phyloP scores from a whole-genome alignment of 305 asterid genomes.

The Stenogyne calaminthoides region DNA sequence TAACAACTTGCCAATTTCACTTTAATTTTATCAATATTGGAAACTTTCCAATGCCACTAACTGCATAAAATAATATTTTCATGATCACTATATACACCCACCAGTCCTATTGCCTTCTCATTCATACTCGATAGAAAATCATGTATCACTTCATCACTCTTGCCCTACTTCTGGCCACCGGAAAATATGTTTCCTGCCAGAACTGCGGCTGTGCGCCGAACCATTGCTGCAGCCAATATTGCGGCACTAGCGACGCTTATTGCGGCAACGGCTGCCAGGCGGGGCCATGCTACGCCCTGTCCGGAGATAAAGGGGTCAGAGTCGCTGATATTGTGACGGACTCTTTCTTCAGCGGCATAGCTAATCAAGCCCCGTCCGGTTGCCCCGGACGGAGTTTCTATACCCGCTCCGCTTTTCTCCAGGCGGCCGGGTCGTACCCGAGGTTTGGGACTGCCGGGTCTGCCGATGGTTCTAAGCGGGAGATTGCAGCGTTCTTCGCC shows the following conservation, averaged over 20 bases:
- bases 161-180: slow-evolving; percentile 31
- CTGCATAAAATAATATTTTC: no score
- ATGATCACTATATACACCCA: background rate
- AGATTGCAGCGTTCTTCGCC: background rate
- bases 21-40: no score
- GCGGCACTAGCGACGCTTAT: slow-evolving; percentile 33
- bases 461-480: background rate
- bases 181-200: slow-evolving; percentile 34
- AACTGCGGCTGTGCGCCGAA: slow-evolving; percentile 42
- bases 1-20: no score
- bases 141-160: slow-evolving; percentile 9
- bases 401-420: background rate
- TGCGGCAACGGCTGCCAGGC: slow-evolving; percentile 36
- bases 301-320: background rate
- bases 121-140: background rate
- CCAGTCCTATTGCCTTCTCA: background rate
- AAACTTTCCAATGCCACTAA: no score
- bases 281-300: slow-evolving; percentile 34
- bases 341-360: background rate
- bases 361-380: background rate
- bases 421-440: background rate
- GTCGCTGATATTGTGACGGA: background rate
- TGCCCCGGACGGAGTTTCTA: background rate
- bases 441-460: background rate
- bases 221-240: slow-evolving; percentile 44